These are phyloP conservation scores for Boletus putidus DNA, from an alignment of 1,284 basidiomycete genomes.

Conservation along the genomic window DNA sequence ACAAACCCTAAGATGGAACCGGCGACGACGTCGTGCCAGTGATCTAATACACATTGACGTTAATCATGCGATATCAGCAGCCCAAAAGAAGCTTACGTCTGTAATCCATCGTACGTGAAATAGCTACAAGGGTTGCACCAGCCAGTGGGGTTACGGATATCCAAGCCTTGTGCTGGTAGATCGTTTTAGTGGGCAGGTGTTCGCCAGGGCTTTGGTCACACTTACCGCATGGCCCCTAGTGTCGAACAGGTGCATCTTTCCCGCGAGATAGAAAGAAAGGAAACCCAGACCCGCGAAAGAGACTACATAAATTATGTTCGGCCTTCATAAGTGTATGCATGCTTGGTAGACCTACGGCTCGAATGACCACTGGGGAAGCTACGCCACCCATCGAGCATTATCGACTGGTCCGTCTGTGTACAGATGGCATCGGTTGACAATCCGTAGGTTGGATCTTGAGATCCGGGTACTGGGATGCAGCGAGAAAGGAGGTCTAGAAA, in stretches of 20 bases:
- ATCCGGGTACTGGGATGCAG: conserved; percentile 72
- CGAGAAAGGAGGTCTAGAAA: conserved; percentile 73
- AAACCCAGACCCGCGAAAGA: conserved; percentile 93
- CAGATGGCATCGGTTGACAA: conserved; percentile 79
- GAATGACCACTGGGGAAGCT: conserved; percentile 95
- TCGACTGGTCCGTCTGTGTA: conserved; percentile 60
- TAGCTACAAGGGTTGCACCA: conserved; percentile 83
- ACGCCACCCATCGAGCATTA: conserved; percentile 84
- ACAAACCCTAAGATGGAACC: conserved; percentile 76
- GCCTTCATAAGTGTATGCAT: background rate
- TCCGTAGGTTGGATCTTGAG: conserved; percentile 70
- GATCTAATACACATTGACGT: conserved; percentile 50
- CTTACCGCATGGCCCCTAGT: conserved; percentile 73
- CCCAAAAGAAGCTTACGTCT: conserved; percentile 56
- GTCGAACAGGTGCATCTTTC: conserved; percentile 92
- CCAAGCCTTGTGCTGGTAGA: conserved; percentile 73
- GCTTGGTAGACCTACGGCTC: conserved; percentile 54
- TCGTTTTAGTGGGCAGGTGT: conserved; percentile 1
- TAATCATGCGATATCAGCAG: background rate
- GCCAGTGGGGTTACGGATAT: conserved; percentile 74
- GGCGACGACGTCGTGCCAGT: conserved; percentile 86
- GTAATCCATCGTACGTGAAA: conserved; percentile 90
- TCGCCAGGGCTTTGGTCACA: conserved; percentile 10
- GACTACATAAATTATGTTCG: conserved; percentile 47
- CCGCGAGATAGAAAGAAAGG: conserved; percentile 84